Evolutionary conservation across 2,329 filamentous ascomycete species (phyloP).

Genomic region (Cladosporium sphaerospermum): DNA sequence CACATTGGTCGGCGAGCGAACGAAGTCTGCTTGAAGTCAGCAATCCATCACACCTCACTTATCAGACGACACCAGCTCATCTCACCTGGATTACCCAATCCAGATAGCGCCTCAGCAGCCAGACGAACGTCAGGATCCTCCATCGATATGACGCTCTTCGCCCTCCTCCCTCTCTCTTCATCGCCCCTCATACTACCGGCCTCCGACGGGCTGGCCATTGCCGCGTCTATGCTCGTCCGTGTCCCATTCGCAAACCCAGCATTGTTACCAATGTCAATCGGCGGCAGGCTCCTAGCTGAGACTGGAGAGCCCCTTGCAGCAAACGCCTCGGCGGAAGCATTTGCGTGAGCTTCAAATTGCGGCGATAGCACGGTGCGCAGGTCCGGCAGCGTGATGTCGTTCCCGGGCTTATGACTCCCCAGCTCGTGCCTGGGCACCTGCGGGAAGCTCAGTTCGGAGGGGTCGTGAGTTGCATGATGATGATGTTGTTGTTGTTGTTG

Average conservation of each 20-base stretch:
- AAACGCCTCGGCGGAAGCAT: slow-evolving; percentile 20
- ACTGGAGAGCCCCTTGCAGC: slow-evolving; percentile 18
- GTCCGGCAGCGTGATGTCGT: slow-evolving; percentile 37
- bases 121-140: slow-evolving; percentile 45
- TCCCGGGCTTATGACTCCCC: slow-evolving; percentile 4
- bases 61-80: background rate
- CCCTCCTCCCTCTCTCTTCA: slow-evolving; percentile 18
- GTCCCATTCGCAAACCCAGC: slow-evolving; percentile 22
- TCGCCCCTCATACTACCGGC: slow-evolving; percentile 32
- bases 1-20: slow-evolving; percentile 31
- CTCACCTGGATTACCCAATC: slow-evolving; percentile 24
- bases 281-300: slow-evolving; percentile 26
- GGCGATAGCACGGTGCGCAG: slow-evolving; percentile 39
- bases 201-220: slow-evolving; percentile 40
- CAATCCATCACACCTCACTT: background rate
- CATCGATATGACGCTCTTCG: slow-evolving; percentile 40
- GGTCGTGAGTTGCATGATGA: slow-evolving; percentile 4
- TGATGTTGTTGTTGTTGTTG: background rate
- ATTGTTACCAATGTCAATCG: slow-evolving; percentile 32
- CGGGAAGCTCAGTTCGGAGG: slow-evolving; percentile 5
- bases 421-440: slow-evolving; percentile 10
- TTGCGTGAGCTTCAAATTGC: slow-evolving; percentile 25
- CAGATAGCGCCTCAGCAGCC: slow-evolving; percentile 46
- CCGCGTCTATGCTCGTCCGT: slow-evolving; percentile 27
- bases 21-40: slow-evolving; percentile 34